Conservation (phyloP, 306 rosid species). For the Alnus glutinosa region DNA sequence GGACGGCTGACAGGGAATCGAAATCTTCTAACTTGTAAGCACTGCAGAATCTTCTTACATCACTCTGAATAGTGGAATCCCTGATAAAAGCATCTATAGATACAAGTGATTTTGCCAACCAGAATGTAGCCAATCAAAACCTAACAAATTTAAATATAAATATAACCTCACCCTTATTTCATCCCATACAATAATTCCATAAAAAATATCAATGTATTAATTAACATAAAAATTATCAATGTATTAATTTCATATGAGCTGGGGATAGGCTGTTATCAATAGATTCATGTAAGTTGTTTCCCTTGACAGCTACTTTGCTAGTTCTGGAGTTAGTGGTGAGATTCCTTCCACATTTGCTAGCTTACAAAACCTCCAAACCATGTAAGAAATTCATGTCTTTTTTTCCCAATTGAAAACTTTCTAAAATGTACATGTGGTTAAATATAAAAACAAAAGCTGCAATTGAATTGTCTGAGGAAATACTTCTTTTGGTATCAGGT, state of each 20-base stretch:
- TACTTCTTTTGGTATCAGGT: conserved; percentile 47
- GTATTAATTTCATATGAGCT: neutral
- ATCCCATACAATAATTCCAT: no score
- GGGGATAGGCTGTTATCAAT: neutral
- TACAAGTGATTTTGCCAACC: no score
- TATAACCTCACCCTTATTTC: no score
- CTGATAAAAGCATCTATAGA: no score
- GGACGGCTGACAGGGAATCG: no score
- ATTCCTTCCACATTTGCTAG: conserved; percentile 72
- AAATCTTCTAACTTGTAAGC: no score
- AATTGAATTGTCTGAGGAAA: neutral
- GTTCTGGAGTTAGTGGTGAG: conserved; percentile 75
- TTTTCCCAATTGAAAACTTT: neutral
- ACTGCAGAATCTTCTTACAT: no score
- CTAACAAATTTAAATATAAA: no score
- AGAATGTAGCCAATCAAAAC: no score
- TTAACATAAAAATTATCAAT: no score
- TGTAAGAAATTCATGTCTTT: conserved; percentile 52
- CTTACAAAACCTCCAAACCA: conserved; percentile 38
- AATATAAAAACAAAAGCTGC: neutral
- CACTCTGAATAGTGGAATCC: no score
- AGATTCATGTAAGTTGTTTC: neutral
- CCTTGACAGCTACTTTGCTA: conserved; percentile 61
- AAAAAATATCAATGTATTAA: no score
- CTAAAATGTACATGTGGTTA: neutral